phyloP scores from a whole-genome alignment of 768 basidiomycete genomes.

The Cantharellus cinnabarinus region DNA sequence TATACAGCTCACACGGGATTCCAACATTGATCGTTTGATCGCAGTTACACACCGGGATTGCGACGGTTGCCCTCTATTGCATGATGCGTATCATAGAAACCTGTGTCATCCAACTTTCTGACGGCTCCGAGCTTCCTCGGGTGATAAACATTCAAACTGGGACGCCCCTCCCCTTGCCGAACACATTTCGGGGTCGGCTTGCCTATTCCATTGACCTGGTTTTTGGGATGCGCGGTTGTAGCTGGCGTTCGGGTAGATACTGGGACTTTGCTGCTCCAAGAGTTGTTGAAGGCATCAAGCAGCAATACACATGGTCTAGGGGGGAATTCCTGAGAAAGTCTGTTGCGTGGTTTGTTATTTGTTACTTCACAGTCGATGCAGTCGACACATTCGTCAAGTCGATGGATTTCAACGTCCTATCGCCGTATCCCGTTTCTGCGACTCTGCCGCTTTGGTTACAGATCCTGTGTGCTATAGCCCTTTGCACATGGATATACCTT shows the following conservation, averaged over 20 bases:
- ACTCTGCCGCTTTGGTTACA: neutral
- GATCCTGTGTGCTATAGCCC: neutral
- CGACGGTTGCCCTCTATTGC: no score
- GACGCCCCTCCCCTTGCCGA: no score
- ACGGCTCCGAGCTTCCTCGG: no score
- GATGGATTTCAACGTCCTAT: neutral
- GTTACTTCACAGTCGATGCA: neutral
- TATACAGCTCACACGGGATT: no score
- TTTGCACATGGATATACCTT: neutral
- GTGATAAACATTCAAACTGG: no score
- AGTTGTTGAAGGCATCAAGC: neutral
- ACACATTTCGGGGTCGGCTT: no score
- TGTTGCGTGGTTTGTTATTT: neutral
- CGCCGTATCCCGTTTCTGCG: neutral
- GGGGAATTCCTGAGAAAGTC: neutral
- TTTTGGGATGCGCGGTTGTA: neutral
- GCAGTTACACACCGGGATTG: no score
- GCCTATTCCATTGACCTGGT: no score
- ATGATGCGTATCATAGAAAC: no score
- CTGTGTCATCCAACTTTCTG: no score
- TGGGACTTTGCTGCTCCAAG: neutral
- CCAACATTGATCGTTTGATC: no score
- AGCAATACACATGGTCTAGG: neutral
- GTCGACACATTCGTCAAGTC: neutral
- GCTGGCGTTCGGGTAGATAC: neutral